phyloP scores from a whole-genome alignment of 164 flowering plant genomes.

The Amborella trichopoda region DNA sequence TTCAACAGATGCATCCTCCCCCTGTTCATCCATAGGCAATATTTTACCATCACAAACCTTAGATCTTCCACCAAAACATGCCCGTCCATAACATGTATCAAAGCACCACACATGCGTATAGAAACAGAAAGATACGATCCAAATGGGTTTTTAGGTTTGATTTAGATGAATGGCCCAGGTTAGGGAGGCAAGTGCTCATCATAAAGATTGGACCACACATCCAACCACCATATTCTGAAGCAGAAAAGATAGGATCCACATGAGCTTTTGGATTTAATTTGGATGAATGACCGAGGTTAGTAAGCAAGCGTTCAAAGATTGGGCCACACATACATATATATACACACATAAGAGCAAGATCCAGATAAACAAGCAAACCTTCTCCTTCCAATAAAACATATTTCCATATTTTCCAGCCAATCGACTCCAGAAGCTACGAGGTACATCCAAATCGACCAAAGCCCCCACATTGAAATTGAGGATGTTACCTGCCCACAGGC shows the following conservation, averaged over 20 bases:
- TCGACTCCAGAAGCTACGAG: conserved; percentile 96
- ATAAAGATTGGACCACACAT: too few species aligned
- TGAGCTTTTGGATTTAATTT: too few species aligned
- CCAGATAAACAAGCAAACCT: conserved; percentile 27
- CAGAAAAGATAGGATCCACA: too few species aligned
- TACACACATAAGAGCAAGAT: neutral
- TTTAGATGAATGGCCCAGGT: too few species aligned
- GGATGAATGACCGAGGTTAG: too few species aligned
- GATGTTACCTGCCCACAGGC: conserved; percentile 60
- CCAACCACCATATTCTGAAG: too few species aligned
- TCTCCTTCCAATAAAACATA: conserved; percentile 92
- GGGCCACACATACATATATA: neutral
- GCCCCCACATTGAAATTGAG: conserved; percentile 90
- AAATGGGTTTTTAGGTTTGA: neutral
- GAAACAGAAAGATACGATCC: neutral
- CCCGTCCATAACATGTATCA: too few species aligned
- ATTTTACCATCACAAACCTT: neutral
- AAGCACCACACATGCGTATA: too few species aligned
- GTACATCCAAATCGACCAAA: conserved; percentile 71
- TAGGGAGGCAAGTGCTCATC: too few species aligned
- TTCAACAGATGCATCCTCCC: conserved; percentile 92
- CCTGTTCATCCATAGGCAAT: conserved; percentile 55
- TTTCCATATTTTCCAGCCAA: conserved; percentile 94
- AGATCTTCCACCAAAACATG: neutral
- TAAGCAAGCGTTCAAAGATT: too few species aligned